Percentiles rank a stretch among this genome's conserved stretches.
These are phyloP conservation scores for Fusarium sp. DNA, from an alignment of 2,329 filamentous ascomycete species.

Conservation along the genomic window DNA sequence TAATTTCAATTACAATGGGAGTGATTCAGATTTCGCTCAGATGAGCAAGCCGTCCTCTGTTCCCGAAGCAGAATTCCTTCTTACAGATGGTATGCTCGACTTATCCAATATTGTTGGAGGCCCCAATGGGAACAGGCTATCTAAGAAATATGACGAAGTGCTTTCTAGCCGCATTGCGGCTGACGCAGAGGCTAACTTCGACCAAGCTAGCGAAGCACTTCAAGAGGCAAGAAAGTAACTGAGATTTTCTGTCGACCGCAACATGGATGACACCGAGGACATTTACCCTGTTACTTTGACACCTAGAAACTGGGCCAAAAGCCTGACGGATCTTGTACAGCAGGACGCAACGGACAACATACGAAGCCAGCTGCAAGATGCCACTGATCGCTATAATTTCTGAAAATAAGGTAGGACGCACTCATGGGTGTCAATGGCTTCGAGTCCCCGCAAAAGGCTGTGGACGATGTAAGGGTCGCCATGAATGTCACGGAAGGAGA, in stretches of 20 bases:
- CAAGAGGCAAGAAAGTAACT: neutral
- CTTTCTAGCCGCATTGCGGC: neutral
- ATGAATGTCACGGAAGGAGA: neutral
- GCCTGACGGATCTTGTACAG: neutral
- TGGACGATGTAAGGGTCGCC: neutral
- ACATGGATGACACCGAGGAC: neutral
- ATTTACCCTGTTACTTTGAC: neutral
- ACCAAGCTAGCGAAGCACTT: neutral
- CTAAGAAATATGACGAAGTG: neutral
- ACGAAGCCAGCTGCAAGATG: neutral
- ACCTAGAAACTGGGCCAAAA: neutral
- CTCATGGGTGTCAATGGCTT: neutral
- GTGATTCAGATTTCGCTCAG: neutral
- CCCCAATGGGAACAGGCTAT: neutral
- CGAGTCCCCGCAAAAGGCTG: neutral
- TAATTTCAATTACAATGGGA: neutral
- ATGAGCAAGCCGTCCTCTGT: neutral
- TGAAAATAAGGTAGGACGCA: neutral
- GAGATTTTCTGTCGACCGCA: neutral
- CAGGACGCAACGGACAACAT: neutral
- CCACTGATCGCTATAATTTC: neutral
- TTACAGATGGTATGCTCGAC: neutral
- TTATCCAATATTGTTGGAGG: neutral
- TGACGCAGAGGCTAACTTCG: neutral
- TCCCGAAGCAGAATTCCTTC: neutral